Base-by-base conservation (phyloP, 2,329 filamentous ascomycete genomes). In the Phoma sp. region DNA sequence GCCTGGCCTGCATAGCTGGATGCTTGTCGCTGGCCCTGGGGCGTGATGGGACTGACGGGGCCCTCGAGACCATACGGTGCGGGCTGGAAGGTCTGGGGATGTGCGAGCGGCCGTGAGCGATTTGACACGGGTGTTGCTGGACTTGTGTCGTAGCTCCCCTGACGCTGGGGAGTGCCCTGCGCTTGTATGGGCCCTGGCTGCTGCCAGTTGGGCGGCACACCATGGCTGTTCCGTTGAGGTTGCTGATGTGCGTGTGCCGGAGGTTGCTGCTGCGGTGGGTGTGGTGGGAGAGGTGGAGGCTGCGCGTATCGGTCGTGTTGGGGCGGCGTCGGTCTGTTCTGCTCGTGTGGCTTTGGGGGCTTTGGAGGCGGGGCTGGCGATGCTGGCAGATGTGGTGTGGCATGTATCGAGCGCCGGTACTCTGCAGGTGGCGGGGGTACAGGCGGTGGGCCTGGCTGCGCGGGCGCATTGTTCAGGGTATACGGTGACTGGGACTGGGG, bases 401-500 rank as follows among this genome's bases (percentile, higher is more conserved):
- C 68, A 10, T 71, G 71, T 22, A 65, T 64, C 13, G 75, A 70
- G 22, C 66, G 69, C 31, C 73, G 64, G 59, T 68, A 73, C 65
- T 89, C 87, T 24, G 86, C 85, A 8, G 89, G 90, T 17, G 89
- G 80, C 49, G 90, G 89, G 55, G 90, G 90, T n/a, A 89, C 76
- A 27, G 73, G 73, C 9, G 73, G 67, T 13, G 75, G 63, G 60
- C 75, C 71, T 54, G 65, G 72, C 39, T 60, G 63, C 21, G 57
- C 46, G 9, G 68, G 65, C 56, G 65, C 58, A 52, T 72, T 68
- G 33, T 77, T 29, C 27, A 10, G 27, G 8, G 27, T 29, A 9
- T 29, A 31, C 27, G 17, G 17, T 17, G 17, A 17, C 22, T 24
- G 22, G 22, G 22, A 6, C 22, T 24, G 22, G 22, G 22, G 76